phyloP scores from a whole-genome alignment of 768 basidiomycete species.

The Clavulina sp. region DNA sequence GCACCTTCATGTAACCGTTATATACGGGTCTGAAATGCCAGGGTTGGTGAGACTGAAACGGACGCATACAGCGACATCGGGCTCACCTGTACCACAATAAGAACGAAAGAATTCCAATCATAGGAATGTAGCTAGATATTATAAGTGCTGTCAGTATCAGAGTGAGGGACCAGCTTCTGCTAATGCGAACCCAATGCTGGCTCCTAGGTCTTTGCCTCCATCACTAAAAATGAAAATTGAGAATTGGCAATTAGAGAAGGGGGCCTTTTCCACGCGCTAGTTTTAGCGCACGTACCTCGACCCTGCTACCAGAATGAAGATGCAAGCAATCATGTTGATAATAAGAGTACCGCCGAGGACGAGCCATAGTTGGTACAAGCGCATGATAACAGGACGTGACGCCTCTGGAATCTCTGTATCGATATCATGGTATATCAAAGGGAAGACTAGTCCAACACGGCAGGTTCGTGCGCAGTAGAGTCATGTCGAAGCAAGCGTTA shows the following conservation, averaged over 20 bases:
- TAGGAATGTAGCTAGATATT: conserved; percentile 47
- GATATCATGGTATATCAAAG: conserved; percentile 89
- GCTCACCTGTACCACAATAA: conserved; percentile 86
- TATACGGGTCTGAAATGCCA: conserved; percentile 59
- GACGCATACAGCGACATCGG: neutral
- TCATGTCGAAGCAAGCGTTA: neutral
- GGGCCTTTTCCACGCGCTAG: too few species aligned
- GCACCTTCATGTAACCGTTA: conserved; percentile 92
- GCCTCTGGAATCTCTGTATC: conserved; percentile 73
- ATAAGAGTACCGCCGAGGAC: conserved; percentile 65
- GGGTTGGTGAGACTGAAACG: neutral
- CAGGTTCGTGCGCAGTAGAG: neutral
- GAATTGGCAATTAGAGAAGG: too few species aligned
- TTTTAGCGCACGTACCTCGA: conserved; percentile 17
- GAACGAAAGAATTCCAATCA: conserved; percentile 69
- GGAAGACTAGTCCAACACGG: conserved; percentile 44
- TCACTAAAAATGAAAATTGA: too few species aligned
- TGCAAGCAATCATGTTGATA: conserved; percentile 80
- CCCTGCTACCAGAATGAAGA: conserved; percentile 68
- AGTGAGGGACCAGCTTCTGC: conserved; percentile 8
- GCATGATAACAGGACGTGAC: conserved; percentile 60
- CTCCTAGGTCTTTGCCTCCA: conserved; percentile 65
- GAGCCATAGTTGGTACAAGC: conserved; percentile 89
- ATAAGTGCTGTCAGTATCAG: conserved; percentile 10
- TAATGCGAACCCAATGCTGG: conserved; percentile 54